Conservation (phyloP, 148 eudicot genomes). For the Heliamphora exappendiculata region DNA sequence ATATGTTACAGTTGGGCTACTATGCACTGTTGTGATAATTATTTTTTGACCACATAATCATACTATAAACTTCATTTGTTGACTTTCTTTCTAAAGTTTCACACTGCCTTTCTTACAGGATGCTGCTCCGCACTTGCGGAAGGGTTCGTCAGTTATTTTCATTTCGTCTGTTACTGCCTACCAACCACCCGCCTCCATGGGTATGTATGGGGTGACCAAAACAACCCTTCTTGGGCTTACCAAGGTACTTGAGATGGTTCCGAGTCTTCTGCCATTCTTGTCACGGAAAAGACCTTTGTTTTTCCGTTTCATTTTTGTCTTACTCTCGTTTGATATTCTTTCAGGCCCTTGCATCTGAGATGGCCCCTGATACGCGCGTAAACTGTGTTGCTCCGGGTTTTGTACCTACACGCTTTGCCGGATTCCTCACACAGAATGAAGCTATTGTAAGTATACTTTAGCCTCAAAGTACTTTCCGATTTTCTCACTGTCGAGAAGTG, state of each 20-base stretch:
- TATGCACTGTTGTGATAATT: no score
- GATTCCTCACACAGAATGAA: slow-evolving; percentile 41
- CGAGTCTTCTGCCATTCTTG: no score
- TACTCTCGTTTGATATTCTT: neutral
- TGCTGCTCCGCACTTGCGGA: slow-evolving; percentile 71
- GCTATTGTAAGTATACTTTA: slow-evolving; percentile 39
- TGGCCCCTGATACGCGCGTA: slow-evolving; percentile 94
- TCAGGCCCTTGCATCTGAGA: slow-evolving; percentile 80
- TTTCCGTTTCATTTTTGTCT: neutral
- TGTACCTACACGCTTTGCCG: slow-evolving; percentile 78
- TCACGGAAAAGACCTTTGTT: neutral
- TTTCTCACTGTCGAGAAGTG: neutral
- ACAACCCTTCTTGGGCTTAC: slow-evolving; percentile 92
- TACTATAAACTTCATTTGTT: neutral
- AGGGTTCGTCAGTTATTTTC: slow-evolving; percentile 63
- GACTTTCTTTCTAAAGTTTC: neutral
- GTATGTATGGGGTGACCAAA: slow-evolving; percentile 90
- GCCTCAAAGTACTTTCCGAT: neutral
- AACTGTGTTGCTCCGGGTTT: slow-evolving; percentile 92
- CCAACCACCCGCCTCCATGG: slow-evolving; percentile 45
- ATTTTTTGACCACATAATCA: neutral
- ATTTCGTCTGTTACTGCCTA: slow-evolving; percentile 70
- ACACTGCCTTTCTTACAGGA: slow-evolving; percentile 36
- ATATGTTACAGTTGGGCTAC: neutral
- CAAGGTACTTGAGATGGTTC: slow-evolving; percentile 45